Conservation (phyloP, 176 grass and related monocot species). For the Microstegium vimineum region DNA sequence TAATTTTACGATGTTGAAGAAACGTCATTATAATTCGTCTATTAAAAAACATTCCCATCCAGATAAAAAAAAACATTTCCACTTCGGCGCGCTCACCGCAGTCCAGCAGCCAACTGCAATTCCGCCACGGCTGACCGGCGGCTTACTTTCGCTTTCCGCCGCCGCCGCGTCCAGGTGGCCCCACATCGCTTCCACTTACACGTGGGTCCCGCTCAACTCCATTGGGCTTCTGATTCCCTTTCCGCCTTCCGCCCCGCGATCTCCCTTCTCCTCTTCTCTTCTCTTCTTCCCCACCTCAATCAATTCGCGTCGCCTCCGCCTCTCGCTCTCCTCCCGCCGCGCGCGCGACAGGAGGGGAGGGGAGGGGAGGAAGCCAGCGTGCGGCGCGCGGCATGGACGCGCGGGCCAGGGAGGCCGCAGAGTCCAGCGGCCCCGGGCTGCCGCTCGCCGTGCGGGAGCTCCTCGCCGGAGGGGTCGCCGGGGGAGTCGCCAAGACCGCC, state of each 20-base stretch:
- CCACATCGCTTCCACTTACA: not conserved
- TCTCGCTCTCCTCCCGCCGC: not conserved
- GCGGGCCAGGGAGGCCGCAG: constrained; percentile 14
- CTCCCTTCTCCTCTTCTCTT: not conserved
- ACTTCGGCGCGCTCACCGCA: not conserved
- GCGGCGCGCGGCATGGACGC: constrained; percentile 9
- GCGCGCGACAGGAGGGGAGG: constrained; percentile 10
- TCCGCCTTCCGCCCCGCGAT: not conserved
- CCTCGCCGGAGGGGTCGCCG: constrained; percentile 79
- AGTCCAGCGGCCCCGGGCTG: constrained; percentile 13
- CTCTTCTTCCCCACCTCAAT: not conserved
- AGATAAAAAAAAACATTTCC: not conserved
- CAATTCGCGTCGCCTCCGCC: not conserved
- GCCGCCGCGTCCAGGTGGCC: not conserved
- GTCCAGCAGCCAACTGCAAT: not conserved
- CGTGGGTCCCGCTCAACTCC: not conserved
- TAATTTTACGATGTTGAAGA: too few relatives aligned
- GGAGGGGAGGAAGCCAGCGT: not conserved
- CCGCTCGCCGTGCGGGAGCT: constrained; percentile 83
- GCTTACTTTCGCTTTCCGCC: not conserved
- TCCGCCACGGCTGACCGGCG: not conserved
- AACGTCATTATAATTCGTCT: too few relatives aligned
- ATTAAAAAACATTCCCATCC: too few relatives aligned
- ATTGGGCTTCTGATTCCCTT: not conserved
- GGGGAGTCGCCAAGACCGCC: constrained; percentile 78